Base-by-base conservation (phyloP, 306 rosid species). In the Castanospermum australe region DNA sequence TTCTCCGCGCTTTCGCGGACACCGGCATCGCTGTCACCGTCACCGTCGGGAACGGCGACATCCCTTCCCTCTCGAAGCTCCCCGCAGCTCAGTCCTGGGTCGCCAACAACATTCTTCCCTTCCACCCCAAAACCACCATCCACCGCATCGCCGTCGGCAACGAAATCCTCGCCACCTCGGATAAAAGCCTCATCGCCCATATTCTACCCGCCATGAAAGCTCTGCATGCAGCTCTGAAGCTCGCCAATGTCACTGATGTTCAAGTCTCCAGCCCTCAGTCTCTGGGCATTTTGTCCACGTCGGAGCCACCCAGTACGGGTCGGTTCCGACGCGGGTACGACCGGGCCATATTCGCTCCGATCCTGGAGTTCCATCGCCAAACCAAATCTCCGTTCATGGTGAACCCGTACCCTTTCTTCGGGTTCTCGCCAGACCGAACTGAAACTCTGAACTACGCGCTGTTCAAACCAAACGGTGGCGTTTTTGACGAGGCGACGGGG, bases 361-460 rank as follows among this genome's bases (percentile, higher is more conserved):
- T 92, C 6, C 88, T 94, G 0, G 88, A 94, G 1, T 94, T 62
- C 32, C 97, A 78, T 41, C 80, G 89, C 0, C 44, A 82, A 50
- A 90, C 97, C 0, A 90, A 88, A 1, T 83, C 98, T 0, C 92
- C 98, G 0, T 90, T 94, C 83, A 38, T 92, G 82, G 73, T 94
- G 0, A 94, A 89, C 83, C 98, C 98, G 11, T 94, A 94, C 79
- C 98, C 98, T 0, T 92, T 89, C 42, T 94, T 90, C 78, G 97
- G 97, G 0, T 44, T 86, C 72, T 4, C 39, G 1, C 68, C 92
- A 5, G 39, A 44, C 81, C 50, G 67, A 5, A 83, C 93, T 22
- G 79, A 84, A 0, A 79, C 69, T 0, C 5, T 90, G 2, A 56
- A 87, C 86, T 94, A 90, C 81, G 98, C 97, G 0, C 67, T 88